Percentiles rank a stretch among this genome's conserved stretches.
phyloP scores from a whole-genome alignment of 192 early-diverging fungal genomes.

The Diversispora eburnea region DNA sequence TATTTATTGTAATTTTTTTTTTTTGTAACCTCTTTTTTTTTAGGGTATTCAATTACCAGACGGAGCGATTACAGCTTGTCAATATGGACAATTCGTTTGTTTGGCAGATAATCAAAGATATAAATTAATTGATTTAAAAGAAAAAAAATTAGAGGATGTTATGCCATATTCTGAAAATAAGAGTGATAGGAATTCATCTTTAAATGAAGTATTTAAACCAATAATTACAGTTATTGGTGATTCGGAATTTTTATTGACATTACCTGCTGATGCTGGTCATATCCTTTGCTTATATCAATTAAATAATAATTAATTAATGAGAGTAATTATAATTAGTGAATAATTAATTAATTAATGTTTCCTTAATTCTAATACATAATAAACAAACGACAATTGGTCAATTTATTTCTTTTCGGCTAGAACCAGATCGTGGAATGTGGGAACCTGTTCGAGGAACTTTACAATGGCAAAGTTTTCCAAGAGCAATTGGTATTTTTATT shows the following conservation, averaged over 20 bases:
- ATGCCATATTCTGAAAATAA: background rate
- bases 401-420: slow-evolving; percentile 63
- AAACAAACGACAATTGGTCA: slow-evolving; percentile 62
- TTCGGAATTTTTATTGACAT: slow-evolving; percentile 72
- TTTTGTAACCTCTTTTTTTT: background rate
- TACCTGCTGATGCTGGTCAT: slow-evolving; percentile 37
- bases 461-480: slow-evolving; percentile 50
- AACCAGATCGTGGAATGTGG: slow-evolving; percentile 69
- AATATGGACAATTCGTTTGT: slow-evolving; percentile 55
- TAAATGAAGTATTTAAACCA: slow-evolving; percentile 45
- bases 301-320: background rate
- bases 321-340: background rate
- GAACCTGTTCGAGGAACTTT: slow-evolving; percentile 70
- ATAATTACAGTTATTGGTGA: slow-evolving; percentile 57
- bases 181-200: background rate
- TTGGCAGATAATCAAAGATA: slow-evolving; percentile 69
- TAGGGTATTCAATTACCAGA: slow-evolving; percentile 43
- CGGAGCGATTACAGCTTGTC: slow-evolving; percentile 54
- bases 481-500: slow-evolving; percentile 29
- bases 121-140: slow-evolving; percentile 54
- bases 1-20: background rate
- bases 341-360: background rate
- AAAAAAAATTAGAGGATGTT: background rate
- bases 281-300: slow-evolving; percentile 30
- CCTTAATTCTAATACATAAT: slow-evolving; percentile 1